Evolutionary conservation across 305 asterid genomes (phyloP), one percentile per base, ranked within the genome.

Genomic region (Solanum hybrid): DNA sequence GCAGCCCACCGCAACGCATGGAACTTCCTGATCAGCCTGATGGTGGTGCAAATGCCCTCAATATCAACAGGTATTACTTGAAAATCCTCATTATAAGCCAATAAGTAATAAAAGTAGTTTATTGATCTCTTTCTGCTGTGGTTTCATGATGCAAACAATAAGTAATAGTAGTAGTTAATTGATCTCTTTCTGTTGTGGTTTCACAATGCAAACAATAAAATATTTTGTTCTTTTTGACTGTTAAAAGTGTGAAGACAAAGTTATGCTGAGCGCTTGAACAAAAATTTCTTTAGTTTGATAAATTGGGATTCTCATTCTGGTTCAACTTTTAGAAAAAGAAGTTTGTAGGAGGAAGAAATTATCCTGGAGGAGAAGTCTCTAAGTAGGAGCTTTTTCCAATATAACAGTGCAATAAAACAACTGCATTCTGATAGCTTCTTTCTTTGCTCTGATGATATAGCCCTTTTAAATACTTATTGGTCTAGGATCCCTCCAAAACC

Each of bases 21-120:
- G 95, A 92, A 79, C 92, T 94, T 93, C 94, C 93, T 92, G 98
- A 95, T 92, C 99, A 96, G 96, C 91, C 94, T 78, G 96, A 95
- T 90, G 97, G 98, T 85, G 98, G 98, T 90, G 98, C 96, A 89
- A 94, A 94, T 91, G 95, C 98, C 91, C 98, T 94, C 87, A 95
- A 95, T 87, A 94, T 95, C 88, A 93, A 94, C 93, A 95, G 98
- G 98, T 95, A 89, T 89, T 81, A 34, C 81, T 90, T 90, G 84
- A 88, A 51, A 60, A 34, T 81, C 60, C 89, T 86, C 84, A 79
- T 88, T 60, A 22, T 85, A 22, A 85, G 88, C 88, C 77, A 32
- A 56, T 34, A 31, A 85, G 22, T 32, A 1, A 22, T 79, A 79
- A 11, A 29, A 17, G 16, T 32, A 60, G 34, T 85, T 85, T 20